phyloP scores from a whole-genome alignment of 2,329 filamentous ascomycete species.

The Neonectria faginata region DNA sequence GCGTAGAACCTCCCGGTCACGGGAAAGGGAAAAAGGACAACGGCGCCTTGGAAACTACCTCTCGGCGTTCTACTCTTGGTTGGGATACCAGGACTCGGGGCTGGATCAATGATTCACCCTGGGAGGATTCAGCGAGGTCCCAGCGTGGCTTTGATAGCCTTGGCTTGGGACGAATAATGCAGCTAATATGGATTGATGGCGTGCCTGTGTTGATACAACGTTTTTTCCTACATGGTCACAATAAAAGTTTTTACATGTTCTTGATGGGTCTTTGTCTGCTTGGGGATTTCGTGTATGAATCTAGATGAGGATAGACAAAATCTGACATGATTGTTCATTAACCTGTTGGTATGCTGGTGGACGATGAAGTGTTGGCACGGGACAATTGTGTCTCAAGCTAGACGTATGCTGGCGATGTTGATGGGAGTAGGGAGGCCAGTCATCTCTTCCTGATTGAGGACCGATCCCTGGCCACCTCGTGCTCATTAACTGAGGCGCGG shows the following conservation, averaged over 20 bases:
- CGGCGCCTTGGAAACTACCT: slow-evolving; percentile 41
- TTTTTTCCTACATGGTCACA: slow-evolving; percentile 19
- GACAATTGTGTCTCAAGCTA: no score
- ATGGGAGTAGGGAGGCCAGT: no score
- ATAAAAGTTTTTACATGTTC: slow-evolving; percentile 36
- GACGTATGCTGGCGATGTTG: no score
- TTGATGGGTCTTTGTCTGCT: slow-evolving; percentile 38
- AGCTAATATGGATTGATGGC: slow-evolving; percentile 42
- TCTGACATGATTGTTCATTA: slow-evolving; percentile 15
- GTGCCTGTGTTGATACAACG: slow-evolving; percentile 31
- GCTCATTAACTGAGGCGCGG: no score
- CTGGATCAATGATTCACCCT: slow-evolving; percentile 32
- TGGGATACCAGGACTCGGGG: slow-evolving; percentile 35
- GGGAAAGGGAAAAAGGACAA: slow-evolving; percentile 29
- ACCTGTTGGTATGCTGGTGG: no score
- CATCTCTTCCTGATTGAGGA: no score
- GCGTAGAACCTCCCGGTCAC: slow-evolving; percentile 31
- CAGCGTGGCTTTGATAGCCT: slow-evolving; percentile 37
- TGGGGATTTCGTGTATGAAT: slow-evolving; percentile 30
- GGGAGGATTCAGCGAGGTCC: slow-evolving; percentile 14
- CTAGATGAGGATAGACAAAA: slow-evolving; percentile 45
- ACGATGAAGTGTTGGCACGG: no score
- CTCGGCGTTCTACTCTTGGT: slow-evolving; percentile 36
- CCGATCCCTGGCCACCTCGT: no score
- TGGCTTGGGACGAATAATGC: slow-evolving; percentile 37